Evolutionary conservation across 805 yeast genomes (phyloP), one percentile per base, ranked within the genome.

Genomic region (Suhomyces prunicola): DNA sequence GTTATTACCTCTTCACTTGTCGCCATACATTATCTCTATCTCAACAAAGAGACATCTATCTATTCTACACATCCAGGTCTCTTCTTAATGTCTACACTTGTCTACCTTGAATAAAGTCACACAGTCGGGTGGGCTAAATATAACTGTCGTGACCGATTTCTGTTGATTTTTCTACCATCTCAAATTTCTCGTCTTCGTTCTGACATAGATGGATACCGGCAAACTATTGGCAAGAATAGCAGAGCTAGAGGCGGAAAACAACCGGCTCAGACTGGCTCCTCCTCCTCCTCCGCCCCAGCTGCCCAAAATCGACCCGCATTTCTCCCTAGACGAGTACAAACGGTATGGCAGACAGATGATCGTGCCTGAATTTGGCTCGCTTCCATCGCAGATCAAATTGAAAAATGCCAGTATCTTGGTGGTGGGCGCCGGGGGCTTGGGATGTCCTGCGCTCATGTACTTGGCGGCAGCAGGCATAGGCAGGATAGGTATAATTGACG

Each of bases 341-440:
- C 72, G 97, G 36, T 94, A 94, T 68, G 98, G 99, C 3, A 79
- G 99, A 50, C 99, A 94, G 64, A 87, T 94, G 93, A 84, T 92
- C 24, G 97, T 94, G 1, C 94, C 96, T 2, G 87, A 83, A 53
- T 75, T 91, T 48, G 90, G 91, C 8, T 66, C 77, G 1, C 55
- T 70, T 1, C 49, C 71, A 3, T 53, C 68, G 1, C 99, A 94
- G 66, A 49, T 79, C 6, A 73, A 70, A 44, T 68, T 94, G 46
- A 85, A 84, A 57, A 58, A 67, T 0, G 54, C 93, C 2, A 80
- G 74, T 49, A 81, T 92, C 0, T 68, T 93, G 24, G 92, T 94
- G 0, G 78, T 94, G 6, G 99, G 99, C 1, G 97, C 97, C 0
- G 99, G 99, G 9, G 99, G 99, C 0, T 75, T 94, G 6, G 98